These are phyloP conservation scores for Clonostachys rosea DNA, from an alignment of 2,329 filamentous ascomycete species.

Conservation along the genomic window DNA sequence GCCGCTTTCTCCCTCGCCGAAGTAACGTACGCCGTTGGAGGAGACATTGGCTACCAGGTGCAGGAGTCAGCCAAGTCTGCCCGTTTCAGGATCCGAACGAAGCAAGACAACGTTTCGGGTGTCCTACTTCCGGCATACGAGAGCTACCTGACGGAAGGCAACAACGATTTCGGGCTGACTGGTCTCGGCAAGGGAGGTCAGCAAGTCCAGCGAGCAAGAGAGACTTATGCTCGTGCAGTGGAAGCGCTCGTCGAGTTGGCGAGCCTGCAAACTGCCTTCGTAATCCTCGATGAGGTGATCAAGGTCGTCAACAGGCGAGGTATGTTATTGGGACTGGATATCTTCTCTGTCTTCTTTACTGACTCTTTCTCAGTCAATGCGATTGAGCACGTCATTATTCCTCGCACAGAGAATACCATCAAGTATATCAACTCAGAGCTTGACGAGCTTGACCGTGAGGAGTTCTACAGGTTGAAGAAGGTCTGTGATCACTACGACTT, in stretches of 20 bases:
- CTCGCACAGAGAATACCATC: conserved; percentile 98
- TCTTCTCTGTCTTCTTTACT: conserved; percentile 8
- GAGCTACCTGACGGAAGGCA: conserved; percentile 81
- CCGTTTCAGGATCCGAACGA: conserved; percentile 87
- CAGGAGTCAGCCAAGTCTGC: conserved; percentile 93
- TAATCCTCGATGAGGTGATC: conserved; percentile 97
- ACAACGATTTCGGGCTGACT: conserved; percentile 94
- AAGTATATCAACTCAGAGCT: conserved; percentile 99
- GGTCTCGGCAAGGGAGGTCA: conserved; percentile 95
- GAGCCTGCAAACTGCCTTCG: conserved; percentile 93
- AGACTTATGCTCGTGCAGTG: conserved; percentile 93
- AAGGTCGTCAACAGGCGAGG: conserved; percentile 97
- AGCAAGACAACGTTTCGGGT: conserved; percentile 98
- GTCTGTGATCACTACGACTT: conserved; percentile 9
- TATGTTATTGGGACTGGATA: conserved; percentile 17
- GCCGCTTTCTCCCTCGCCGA: conserved; percentile 96
- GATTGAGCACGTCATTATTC: conserved; percentile 96
- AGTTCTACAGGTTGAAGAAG: conserved; percentile 98
- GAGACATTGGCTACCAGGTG: conserved; percentile 94
- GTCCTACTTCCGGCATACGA: conserved; percentile 93
- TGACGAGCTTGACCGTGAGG: conserved; percentile 94
- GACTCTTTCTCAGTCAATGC: conserved; percentile 66
- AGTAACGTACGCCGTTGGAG: conserved; percentile 94
- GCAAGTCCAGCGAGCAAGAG: conserved; percentile 89
- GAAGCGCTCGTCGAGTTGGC: conserved; percentile 94